Evolutionary conservation across 345 rosid genomes (phyloP).

Genomic region (Zanthoxylum bungeanum): DNA sequence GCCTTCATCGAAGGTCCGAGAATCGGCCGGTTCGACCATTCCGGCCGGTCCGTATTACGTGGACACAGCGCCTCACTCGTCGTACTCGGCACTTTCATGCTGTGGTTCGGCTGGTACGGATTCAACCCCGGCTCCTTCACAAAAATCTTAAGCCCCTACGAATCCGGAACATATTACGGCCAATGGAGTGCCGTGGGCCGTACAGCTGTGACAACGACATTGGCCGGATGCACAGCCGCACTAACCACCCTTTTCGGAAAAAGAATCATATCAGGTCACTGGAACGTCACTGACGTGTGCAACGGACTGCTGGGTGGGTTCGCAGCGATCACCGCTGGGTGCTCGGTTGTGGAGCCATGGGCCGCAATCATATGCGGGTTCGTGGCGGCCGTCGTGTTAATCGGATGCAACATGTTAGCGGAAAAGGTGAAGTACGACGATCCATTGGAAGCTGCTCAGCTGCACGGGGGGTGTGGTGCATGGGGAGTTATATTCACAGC

Average conservation of each 20-base stretch:
- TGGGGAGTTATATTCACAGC: conserved; percentile 89
- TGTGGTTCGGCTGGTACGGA: conserved; percentile 89
- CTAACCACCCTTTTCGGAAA: conserved; percentile 84
- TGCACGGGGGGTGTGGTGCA: conserved; percentile 91
- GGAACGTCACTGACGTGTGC: conserved; percentile 91
- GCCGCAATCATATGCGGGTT: conserved; percentile 90
- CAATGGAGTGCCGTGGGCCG: conserved; percentile 87
- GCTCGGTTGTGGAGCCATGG: conserved; percentile 93
- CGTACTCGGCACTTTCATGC: conserved; percentile 68
- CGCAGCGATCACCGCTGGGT: conserved; percentile 82
- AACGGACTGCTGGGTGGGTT: conserved; percentile 91
- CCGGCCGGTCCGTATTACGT: conserved; percentile 39
- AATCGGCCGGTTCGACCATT: conserved; percentile 53
- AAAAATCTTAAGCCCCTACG: conserved; percentile 38
- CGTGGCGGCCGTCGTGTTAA: conserved; percentile 63
- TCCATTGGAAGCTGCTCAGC: conserved; percentile 78
- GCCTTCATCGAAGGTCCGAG: conserved; percentile 77
- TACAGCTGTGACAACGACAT: conserved; percentile 86
- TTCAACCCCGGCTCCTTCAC: conserved; percentile 72
- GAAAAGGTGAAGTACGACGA: conserved; percentile 61
- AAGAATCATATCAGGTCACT: conserved; percentile 70
- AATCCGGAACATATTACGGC: conserved; percentile 41
- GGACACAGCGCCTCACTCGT: conserved; percentile 77
- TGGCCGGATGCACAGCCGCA: conserved; percentile 89
- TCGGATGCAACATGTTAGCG: conserved; percentile 71